Evolutionary conservation across 2,329 filamentous ascomycete species (phyloP).

Genomic region (Amphichorda felina): DNA sequence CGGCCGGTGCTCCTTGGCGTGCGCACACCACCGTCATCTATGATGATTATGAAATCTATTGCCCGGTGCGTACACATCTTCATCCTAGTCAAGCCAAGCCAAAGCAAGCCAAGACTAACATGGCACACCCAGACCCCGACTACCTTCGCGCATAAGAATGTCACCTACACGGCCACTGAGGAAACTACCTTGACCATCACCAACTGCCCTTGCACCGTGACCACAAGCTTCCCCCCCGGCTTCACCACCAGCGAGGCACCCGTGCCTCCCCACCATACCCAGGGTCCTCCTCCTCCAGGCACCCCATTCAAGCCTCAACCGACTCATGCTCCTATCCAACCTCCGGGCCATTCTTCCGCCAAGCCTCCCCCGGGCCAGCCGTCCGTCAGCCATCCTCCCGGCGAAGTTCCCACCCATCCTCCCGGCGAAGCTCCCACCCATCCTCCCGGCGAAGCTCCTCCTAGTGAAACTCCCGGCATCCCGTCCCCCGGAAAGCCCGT

Average conservation of each 20-base stretch:
- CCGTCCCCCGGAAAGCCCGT: no score
- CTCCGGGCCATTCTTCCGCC: background rate
- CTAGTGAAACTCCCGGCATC: no score
- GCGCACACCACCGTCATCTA: constrained; percentile 15
- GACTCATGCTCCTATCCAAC: background rate
- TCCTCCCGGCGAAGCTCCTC: constrained; percentile 1
- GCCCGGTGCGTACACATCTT: background rate
- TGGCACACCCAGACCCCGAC: constrained; percentile 12
- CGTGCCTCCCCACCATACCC: background rate
- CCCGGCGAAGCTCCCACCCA: background rate
- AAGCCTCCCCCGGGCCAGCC: background rate
- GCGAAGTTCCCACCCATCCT: background rate
- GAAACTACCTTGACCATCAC: constrained; percentile 31
- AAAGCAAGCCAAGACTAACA: background rate
- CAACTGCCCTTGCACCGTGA: constrained; percentile 34
- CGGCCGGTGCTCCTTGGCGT: background rate
- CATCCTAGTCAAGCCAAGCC: no score
- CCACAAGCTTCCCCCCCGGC: constrained; percentile 8
- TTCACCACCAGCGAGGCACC: background rate
- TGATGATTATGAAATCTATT: no score
- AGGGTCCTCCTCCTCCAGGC: constrained; percentile 2
- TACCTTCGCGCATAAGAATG: constrained; percentile 24
- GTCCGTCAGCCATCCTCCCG: background rate
- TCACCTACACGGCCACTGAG: constrained; percentile 30
- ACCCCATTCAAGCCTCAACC: no score